Percentiles rank a stretch among this genome's conserved stretches.
Evolutionary conservation across 805 yeast species (phyloP).

Genomic region (Starmerella stigmatis): DNA sequence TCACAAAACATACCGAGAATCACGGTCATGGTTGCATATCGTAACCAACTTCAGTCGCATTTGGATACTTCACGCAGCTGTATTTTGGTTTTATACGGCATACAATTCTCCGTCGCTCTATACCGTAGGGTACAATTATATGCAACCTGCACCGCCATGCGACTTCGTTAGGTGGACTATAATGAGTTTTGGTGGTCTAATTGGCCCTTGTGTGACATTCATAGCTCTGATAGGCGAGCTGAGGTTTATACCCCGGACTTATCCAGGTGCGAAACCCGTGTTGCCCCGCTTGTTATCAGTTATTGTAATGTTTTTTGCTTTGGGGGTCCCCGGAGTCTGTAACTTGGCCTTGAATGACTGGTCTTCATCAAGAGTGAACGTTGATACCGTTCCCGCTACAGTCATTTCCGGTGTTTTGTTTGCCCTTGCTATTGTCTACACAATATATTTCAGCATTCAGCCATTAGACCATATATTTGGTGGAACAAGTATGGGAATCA

Average conservation of each 20-base stretch:
- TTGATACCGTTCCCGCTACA: constrained; percentile 16
- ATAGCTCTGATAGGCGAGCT: constrained; percentile 48
- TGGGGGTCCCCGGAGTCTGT: constrained; percentile 18
- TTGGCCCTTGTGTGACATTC: constrained; percentile 48
- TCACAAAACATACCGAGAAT: constrained; percentile 64
- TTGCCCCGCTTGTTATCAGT: constrained; percentile 38
- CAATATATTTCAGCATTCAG: constrained; percentile 47
- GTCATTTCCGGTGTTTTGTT: constrained; percentile 47
- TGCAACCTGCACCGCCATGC: constrained; percentile 40
- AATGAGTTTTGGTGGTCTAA: constrained; percentile 56
- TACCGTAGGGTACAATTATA: constrained; percentile 45
- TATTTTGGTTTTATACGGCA: constrained; percentile 68
- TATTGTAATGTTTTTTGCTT: constrained; percentile 36
- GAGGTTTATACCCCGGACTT: constrained; percentile 56
- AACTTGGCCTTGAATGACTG: constrained; percentile 19
- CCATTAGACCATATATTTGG: constrained; percentile 53
- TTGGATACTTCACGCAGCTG: constrained; percentile 64
- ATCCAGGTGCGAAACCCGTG: constrained; percentile 62
- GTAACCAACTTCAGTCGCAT: constrained; percentile 64
- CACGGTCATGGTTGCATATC: constrained; percentile 67
- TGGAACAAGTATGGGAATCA: not conserved
- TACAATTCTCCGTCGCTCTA: constrained; percentile 60
- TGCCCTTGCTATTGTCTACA: constrained; percentile 42
- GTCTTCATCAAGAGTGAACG: constrained; percentile 2
- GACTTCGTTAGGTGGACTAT: constrained; percentile 45